Evolutionary conservation across 2,329 filamentous ascomycete species (phyloP), one percentile per base, ranked within the genome.

Genomic region (Erysiphe neolycopersici): DNA sequence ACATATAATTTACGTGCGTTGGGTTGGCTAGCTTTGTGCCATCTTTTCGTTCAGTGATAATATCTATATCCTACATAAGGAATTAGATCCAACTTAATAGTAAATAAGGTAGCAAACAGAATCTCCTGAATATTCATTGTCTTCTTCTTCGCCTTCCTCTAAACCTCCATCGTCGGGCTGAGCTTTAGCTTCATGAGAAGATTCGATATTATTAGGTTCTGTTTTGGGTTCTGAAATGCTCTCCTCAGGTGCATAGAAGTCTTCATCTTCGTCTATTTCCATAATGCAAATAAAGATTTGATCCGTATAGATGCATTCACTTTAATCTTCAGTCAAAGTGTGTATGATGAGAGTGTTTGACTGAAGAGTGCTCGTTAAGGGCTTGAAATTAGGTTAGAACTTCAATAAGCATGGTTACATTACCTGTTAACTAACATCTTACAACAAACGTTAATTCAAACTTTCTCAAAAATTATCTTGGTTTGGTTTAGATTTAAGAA

Each of bases 221-320:
- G 53, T 49, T n/a, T 38, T 46, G 2, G 36, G 44, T 17, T 50
- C 29, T 31, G 50, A 44, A 19, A 61, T 61, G 35, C 65, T 61
- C 56, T 74, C 71, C 47, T 76, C 72, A 1, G 68, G 66, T 46
- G 67, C 68, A 54, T 77, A 77, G 52, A 77, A 73, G 58, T 77
- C 73, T 49, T 76, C 73, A 42, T 76, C 72, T 49, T 76, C 72
- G 57, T 77, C 73, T 46, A 76, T 68, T 54, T 77, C 72, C 71
- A 77, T 76, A 18, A 10, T 38, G 17, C 4, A 1, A 26, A 8
- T 26, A 5, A 5, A 8, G 22, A 26, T 26, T 26, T 26, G 22
- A 26, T 26, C 22, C 22, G 4, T 26, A 26, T 1, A 26, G 8
- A 6, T 26, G 22, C 22, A 26, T 26, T 26, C 22, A 9, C 22